A percentile compares a stretch with the other conserved stretches of the same genome.
These are phyloP conservation scores for Dichotomopilus funicola DNA, from an alignment of 2,329 filamentous ascomycete species.

Conservation along the genomic window DNA sequence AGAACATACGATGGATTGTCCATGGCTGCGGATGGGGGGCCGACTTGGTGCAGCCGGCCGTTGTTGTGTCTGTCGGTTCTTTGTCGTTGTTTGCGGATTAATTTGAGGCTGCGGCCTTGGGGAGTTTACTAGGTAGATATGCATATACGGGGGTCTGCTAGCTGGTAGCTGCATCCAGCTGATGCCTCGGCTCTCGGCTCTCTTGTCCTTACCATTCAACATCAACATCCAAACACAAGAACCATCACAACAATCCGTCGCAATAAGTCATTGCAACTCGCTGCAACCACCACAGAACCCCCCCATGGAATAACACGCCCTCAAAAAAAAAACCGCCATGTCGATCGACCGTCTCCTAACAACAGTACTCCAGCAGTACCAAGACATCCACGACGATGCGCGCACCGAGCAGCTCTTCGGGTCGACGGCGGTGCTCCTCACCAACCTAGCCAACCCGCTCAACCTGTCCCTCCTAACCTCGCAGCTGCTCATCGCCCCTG, in stretches of 20 bases:
- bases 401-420: slow-evolving; percentile 54
- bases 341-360: slow-evolving; percentile 60
- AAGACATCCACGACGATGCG: slow-evolving; percentile 44
- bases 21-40: slow-evolving; percentile 8
- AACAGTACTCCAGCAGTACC: slow-evolving; percentile 56
- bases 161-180: not conserved
- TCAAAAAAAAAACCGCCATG: slow-evolving; percentile 39
- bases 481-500: slow-evolving; percentile 64
- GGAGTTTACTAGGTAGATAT: too few relatives aligned
- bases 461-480: slow-evolving; percentile 68
- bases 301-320: not conserved
- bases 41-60: too few relatives aligned
- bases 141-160: too few relatives aligned
- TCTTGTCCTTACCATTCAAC: too few relatives aligned
- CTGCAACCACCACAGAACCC: not conserved
- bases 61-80: too few relatives aligned
- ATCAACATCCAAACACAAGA: not conserved
- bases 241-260: not conserved
- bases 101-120: too few relatives aligned
- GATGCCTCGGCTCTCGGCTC: not conserved
- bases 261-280: not conserved
- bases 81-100: too few relatives aligned
- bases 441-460: slow-evolving; percentile 64
- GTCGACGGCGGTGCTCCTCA: slow-evolving; percentile 61
- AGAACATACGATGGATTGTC: slow-evolving; percentile 15